phyloP scores from a whole-genome alignment of 352 stramenopile species.

The Pythium plurisporium region DNA sequence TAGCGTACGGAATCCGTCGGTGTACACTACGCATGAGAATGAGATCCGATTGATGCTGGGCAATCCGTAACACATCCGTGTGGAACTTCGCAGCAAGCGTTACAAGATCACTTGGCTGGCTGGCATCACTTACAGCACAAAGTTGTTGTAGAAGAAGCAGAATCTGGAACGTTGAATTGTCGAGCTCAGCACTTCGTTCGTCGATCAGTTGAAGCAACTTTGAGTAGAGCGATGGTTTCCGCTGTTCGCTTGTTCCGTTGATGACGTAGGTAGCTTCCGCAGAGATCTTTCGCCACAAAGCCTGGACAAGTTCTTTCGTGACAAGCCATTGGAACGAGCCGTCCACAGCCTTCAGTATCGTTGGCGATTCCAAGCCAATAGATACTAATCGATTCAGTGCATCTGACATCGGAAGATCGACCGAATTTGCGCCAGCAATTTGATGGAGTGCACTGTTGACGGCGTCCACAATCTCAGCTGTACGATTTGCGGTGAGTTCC shows the following conservation, averaged over 20 bases:
- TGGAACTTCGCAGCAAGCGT: conserved; percentile 36
- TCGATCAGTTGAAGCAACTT: conserved; percentile 3
- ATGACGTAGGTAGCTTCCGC: not conserved
- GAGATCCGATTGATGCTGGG: conserved; percentile 19
- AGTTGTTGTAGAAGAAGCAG: conserved; percentile 18
- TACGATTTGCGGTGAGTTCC: conserved; percentile 29
- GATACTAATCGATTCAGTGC: conserved; percentile 22
- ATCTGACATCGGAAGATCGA: not conserved
- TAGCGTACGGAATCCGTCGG: conserved; percentile 56
- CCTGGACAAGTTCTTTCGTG: conserved; percentile 38
- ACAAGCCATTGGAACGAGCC: conserved; percentile 65
- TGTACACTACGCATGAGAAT: conserved; percentile 39
- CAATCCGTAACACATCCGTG: conserved; percentile 34
- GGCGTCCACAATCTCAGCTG: conserved; percentile 45
- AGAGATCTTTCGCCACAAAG: conserved; percentile 15
- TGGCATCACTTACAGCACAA: not conserved
- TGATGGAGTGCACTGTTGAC: conserved; percentile 38
- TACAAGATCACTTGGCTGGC: not conserved
- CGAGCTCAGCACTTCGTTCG: conserved; percentile 1
- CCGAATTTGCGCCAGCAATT: not conserved
- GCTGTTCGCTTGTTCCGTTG: not conserved
- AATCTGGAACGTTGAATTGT: conserved; percentile 10
- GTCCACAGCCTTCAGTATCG: conserved; percentile 39
- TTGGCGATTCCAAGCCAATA: conserved; percentile 29
- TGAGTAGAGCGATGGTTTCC: not conserved